Conservation (phyloP, 2,329 filamentous ascomycete genomes). For the Monilinia laxa region DNA sequence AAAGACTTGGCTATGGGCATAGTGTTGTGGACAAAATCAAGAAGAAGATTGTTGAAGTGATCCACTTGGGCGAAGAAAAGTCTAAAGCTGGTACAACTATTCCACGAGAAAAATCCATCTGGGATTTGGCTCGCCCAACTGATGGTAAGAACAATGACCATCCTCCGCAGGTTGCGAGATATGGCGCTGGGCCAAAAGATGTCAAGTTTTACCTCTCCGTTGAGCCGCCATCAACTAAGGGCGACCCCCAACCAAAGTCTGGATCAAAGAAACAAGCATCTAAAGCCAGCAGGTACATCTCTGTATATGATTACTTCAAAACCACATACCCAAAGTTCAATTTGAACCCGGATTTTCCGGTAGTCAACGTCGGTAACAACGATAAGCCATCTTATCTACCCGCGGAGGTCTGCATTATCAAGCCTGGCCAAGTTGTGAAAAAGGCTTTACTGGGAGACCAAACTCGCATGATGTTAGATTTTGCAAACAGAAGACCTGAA, state of each 20-base stretch:
- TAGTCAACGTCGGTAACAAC: slow-evolving; percentile 64
- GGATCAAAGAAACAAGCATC: slow-evolving; percentile 37
- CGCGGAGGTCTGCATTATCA: slow-evolving; percentile 62
- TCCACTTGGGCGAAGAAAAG: slow-evolving; percentile 42
- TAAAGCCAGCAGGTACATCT: slow-evolving; percentile 46
- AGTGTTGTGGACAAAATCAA: slow-evolving; percentile 40
- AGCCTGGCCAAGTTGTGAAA: slow-evolving; percentile 63
- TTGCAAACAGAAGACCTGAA: slow-evolving; percentile 66
- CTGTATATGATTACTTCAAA: slow-evolving; percentile 58
- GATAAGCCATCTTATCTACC: slow-evolving; percentile 63
- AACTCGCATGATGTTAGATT: slow-evolving; percentile 67
- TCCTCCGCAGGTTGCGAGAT: slow-evolving; percentile 40
- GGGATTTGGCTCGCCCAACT: slow-evolving; percentile 44
- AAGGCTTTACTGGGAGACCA: slow-evolving; percentile 60
- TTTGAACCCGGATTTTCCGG: slow-evolving; percentile 46
- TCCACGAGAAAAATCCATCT: slow-evolving; percentile 47
- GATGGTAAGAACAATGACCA: slow-evolving; percentile 43
- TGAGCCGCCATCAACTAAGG: slow-evolving; percentile 30
- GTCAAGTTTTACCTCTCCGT: slow-evolving; percentile 55
- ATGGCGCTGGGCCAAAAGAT: slow-evolving; percentile 50
- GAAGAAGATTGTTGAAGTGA: slow-evolving; percentile 44
- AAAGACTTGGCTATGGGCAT: slow-evolving; percentile 36
- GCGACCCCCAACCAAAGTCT: slow-evolving; percentile 38
- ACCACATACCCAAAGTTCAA: slow-evolving; percentile 54
- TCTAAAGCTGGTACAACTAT: slow-evolving; percentile 39